Evolutionary conservation across 2,329 filamentous ascomycete species (phyloP), one percentile per base, ranked within the genome.

Genomic region (Mycocentrospora acerina): DNA sequence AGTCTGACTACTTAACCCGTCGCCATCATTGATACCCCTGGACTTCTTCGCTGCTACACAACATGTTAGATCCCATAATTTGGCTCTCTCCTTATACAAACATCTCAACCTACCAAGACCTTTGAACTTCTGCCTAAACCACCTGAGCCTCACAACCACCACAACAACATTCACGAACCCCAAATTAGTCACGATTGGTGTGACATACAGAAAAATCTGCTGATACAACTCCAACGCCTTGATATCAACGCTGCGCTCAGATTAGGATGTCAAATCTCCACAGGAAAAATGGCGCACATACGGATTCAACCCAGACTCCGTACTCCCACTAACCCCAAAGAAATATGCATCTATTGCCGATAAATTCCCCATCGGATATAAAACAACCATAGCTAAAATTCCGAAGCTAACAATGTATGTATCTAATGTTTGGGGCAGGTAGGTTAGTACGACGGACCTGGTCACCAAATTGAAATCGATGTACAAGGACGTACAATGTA

Each of bases 231-330:
- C 68, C 12, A 79, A 53, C 1, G 63, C 56, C 30, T 77, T 78
- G 32, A 79, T 55, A 48, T 79, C 75, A 27, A 78, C 53, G 11
- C 75, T 79, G 32, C 14, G 3, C 11, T 28, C 1, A 2, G 34
- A 26, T 42, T 31, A 35, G 35, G n/a, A 37, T 14, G 6, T 15
- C 5, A 24, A 2, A 10, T 12, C 13, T 7, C 24, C 15, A 25
- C 3, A 17, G 16, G n/a, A 15, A 14, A 4, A 5, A 19, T 10
- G 12, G 32, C 32, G 42, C 7, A 41, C 37, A 13, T 12, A 77
- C 72, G 72, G 70, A 45, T 77, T 78, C 16, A 79, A 55, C 0
- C 76, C 76, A 0, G 75, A 76, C 46, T 75, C 72, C 4, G 75
- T 78, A 1, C 71, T 71, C 2, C 68, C 67, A 50, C 74, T 77